Percentiles rank a stretch among this genome's conserved stretches.
phyloP scores from a whole-genome alignment of 2,329 filamentous ascomycete genomes.

The Aspergillus sp. region DNA sequence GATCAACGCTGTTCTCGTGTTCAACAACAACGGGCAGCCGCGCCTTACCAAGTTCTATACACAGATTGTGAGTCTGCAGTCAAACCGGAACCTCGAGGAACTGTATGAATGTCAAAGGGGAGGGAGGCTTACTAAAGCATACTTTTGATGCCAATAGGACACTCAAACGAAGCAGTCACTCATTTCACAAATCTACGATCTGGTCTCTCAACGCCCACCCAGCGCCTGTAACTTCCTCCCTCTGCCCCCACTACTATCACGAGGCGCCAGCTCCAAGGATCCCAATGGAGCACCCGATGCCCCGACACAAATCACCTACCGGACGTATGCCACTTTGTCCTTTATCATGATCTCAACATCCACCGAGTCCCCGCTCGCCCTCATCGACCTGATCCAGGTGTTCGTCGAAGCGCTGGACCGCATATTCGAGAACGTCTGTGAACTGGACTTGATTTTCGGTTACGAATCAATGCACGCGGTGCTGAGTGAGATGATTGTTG shows the following conservation, averaged over 20 bases:
- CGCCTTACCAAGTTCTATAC: constrained; percentile 98
- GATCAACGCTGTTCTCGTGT: constrained; percentile 98
- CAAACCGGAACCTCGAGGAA: neutral
- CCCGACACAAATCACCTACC: constrained; percentile 93
- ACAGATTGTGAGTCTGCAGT: constrained; percentile 63
- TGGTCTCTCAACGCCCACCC: constrained; percentile 85
- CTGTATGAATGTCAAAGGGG: constrained; percentile 4
- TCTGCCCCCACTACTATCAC: constrained; percentile 59
- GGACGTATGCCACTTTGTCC: constrained; percentile 95
- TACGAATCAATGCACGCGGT: constrained; percentile 94
- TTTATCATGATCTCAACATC: constrained; percentile 98
- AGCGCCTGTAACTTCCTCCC: constrained; percentile 97
- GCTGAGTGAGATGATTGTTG: constrained; percentile 89
- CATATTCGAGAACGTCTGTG: constrained; percentile 97
- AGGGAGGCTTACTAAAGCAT: no score
- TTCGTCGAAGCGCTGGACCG: constrained; percentile 94
- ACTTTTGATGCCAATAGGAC: constrained; percentile 55
- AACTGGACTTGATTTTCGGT: constrained; percentile 97
- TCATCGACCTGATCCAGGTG: constrained; percentile 96
- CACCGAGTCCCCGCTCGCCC: constrained; percentile 88
- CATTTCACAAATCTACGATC: constrained; percentile 93
- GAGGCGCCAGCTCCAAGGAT: constrained; percentile 45
- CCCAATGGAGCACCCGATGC: constrained; percentile 69
- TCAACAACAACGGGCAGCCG: constrained; percentile 96
- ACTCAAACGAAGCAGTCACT: constrained; percentile 95